These are phyloP conservation scores for Coemansia sp. DNA, from an alignment of 192 early-diverging fungal species.

Conservation along the genomic window DNA sequence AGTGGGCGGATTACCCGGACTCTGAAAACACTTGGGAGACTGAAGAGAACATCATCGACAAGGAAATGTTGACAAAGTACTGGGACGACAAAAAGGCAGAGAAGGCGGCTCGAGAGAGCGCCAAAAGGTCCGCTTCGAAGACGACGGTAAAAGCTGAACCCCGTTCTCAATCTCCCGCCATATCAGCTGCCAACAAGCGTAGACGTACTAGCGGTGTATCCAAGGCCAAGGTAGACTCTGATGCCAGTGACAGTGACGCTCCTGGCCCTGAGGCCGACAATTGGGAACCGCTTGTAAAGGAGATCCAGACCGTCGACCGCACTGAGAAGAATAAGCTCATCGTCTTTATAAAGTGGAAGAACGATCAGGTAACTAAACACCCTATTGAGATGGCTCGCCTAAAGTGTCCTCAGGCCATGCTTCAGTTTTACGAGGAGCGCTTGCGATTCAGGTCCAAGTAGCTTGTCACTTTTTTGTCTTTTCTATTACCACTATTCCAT, in stretches of 20 bases:
- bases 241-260: background rate
- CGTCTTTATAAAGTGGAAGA: slow-evolving; percentile 56
- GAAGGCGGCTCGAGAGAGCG: slow-evolving; percentile 7
- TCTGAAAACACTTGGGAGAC: slow-evolving; percentile 63
- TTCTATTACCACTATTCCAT: background rate
- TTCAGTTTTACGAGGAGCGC: slow-evolving; percentile 60
- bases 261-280: slow-evolving; percentile 12
- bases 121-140: slow-evolving; percentile 12
- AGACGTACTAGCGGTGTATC: slow-evolving; percentile 13
- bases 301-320: slow-evolving; percentile 38
- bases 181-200: slow-evolving; percentile 22
- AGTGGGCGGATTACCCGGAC: slow-evolving; percentile 59
- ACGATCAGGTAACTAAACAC: slow-evolving; percentile 48
- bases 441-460: slow-evolving; percentile 54
- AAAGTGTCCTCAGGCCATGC: slow-evolving; percentile 55
- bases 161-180: background rate
- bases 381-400: slow-evolving; percentile 36
- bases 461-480: background rate
- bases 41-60: slow-evolving; percentile 57
- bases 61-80: slow-evolving; percentile 37
- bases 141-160: background rate
- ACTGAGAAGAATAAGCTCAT: slow-evolving; percentile 27
- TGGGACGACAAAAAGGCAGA: slow-evolving; percentile 26
- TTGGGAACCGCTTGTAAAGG: slow-evolving; percentile 37
- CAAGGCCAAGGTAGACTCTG: background rate